Base-by-base conservation (phyloP, 2,329 filamentous ascomycete genomes). In the Dactylellina drechsleri region DNA sequence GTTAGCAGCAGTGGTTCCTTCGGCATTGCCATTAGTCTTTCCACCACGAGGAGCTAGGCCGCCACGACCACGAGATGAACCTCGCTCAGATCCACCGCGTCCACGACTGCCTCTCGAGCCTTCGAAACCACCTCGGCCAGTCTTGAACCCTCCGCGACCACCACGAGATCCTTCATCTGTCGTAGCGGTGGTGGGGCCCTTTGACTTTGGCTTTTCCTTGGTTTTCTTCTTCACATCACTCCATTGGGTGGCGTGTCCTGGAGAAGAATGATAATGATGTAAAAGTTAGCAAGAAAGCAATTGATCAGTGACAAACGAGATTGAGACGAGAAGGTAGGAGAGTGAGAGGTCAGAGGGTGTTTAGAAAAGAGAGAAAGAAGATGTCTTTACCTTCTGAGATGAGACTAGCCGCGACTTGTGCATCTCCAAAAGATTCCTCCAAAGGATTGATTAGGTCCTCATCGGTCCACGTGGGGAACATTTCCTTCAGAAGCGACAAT, bases 381-480 rank as follows among this genome's bases (percentile, higher is more conserved):
- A 36, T 36, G 10, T 7, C 10, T 10, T 23, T 85, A 93, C 91
- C 91, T 83, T 93, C 90, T 79, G 90, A 88, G 82, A 95, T 94
- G 83, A 89, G 89, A 80, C 91, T 89, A 81, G 92, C 91, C 78
- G 91, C 88, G 79, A 87, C 84, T 79, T 91, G 87, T 80, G 92
- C 85, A 83, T 95, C 91, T 80, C 91, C 92, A 80, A 92, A 87
- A 67, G 90, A 91, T 85, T 99, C 95, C 83, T 96, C 89, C 74
- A 99, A 86, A 77, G 93, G 93, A 82, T 95, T 95, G 77, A 98
- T 89, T 77, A 98, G 88, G 82, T 98, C 94, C 82, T 93, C 92
- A 81, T 97, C 92, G 79, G 93, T 94, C 95, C 94, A 98, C 83
- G 93, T 91, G 74, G 92, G 89, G 85, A 97, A 97, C 85, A 98